Base-by-base conservation (phyloP, 306 rosid species). In the Gillenia trifoliata region DNA sequence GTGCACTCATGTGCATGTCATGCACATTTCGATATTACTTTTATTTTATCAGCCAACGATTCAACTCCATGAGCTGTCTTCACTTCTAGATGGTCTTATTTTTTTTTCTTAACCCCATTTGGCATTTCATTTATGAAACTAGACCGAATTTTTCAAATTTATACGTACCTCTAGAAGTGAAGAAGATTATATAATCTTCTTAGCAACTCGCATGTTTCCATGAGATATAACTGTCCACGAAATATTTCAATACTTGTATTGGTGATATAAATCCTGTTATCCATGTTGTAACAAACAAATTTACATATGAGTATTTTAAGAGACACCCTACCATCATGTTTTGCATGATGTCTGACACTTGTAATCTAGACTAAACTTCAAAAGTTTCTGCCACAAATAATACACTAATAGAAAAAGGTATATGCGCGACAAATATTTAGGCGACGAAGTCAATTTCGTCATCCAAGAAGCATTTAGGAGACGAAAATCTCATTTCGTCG, bases 31-130 rank as follows among this genome's bases (percentile, higher is more conserved):
- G 47, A 12, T 22, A 9, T 22, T 15, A 25, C 19, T 36, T 31
- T 5, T 26, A 4, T 36, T 31, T 5, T 26, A 4, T 72, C 56
- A 57, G 30, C 56, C 76, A 57, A 59, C n/a, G 23, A 17, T 38
- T 57, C 76, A 72, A 72, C 66, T 25, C 31, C 54, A 26, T 59
- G 55, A 40, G 57, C 57, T 72, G 68, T 59, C 68, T 12, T 71
- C 29, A 16, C 13, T 72, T 72, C 76, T 72, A 72, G 68, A 59
- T 72, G 68, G 68, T 71, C 55, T 68, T 71, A n/a, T 70, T 30
- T n/a, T 28, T 72, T 72, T 34, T 34, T 64, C 9, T 64, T 10
- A 62, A 62, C n/a, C 23, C 66, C 17, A 47, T 47, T 16, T 47
- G 20, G 17, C 23, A 62, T 62, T 30, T 62, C 31, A 2, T n/a